Conservation (phyloP, 73 alveolate genomes). For the Halteria grandinella region DNA sequence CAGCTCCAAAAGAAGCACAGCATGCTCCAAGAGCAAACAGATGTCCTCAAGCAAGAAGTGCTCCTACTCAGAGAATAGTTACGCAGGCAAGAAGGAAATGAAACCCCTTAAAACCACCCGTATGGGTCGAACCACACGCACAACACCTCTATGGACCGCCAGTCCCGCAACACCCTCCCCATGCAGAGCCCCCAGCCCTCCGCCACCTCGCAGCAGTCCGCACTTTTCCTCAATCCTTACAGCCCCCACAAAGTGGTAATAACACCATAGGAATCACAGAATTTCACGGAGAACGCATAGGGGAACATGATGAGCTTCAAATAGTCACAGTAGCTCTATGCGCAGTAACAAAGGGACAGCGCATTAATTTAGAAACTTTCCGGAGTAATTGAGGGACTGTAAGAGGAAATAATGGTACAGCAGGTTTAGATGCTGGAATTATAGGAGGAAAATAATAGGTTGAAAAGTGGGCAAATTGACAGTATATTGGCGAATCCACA, state of each 20-base stretch:
- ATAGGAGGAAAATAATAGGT: constrained; percentile 2
- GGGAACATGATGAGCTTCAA: no score
- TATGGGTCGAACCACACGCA: constrained; percentile 34
- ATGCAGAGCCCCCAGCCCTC: constrained; percentile 28
- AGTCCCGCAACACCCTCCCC: neutral
- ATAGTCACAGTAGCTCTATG: neutral
- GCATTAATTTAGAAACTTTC: neutral
- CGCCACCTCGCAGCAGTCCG: constrained; percentile 4
- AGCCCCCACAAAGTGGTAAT: neutral
- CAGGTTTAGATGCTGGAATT: neutral
- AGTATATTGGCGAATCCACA: neutral
- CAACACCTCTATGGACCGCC: constrained; percentile 25
- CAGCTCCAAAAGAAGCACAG: neutral
- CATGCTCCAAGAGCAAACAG: neutral
- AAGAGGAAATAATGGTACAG: constrained; percentile 8
- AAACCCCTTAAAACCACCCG: neutral
- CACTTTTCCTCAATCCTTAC: neutral
- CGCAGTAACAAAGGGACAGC: constrained; percentile 20
- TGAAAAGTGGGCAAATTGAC: neutral
- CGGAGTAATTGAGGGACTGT: neutral
- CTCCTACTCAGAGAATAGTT: no score
- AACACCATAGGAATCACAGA: constrained; percentile 19
- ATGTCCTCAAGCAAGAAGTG: neutral
- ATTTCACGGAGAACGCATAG: no score
- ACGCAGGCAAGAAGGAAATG: neutral